A percentile compares a stretch with the other conserved stretches of the same genome.
Evolutionary conservation across 352 stramenopile species (phyloP).

Genomic region (Phytophthora pseudosyringae): DNA sequence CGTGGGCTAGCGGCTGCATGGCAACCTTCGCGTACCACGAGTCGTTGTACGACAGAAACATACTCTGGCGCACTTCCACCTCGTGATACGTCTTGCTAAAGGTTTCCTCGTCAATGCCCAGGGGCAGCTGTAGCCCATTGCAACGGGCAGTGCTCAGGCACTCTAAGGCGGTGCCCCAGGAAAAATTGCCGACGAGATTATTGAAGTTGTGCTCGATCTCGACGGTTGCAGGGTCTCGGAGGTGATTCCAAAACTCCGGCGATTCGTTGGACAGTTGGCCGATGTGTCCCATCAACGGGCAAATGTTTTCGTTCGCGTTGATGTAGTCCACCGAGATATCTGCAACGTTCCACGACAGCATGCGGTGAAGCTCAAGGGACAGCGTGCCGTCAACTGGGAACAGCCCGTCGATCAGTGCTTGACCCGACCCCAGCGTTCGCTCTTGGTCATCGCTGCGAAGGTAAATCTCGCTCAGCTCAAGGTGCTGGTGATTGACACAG

Average conservation of each 20-base stretch:
- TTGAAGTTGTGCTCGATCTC: slow-evolving; percentile 68
- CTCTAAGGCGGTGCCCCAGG: slow-evolving; percentile 79
- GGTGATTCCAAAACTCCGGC: slow-evolving; percentile 58
- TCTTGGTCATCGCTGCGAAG: slow-evolving; percentile 89
- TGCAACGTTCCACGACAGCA: slow-evolving; percentile 80
- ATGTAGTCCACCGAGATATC: slow-evolving; percentile 86
- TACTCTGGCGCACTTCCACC: slow-evolving; percentile 66
- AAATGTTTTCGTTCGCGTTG: slow-evolving; percentile 79
- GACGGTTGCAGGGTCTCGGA: slow-evolving; percentile 49
- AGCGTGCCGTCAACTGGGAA: slow-evolving; percentile 68
- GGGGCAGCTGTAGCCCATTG: slow-evolving; percentile 73
- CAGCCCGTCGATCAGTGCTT: slow-evolving; percentile 79
- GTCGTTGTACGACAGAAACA: slow-evolving; percentile 80
- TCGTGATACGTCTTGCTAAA: slow-evolving; percentile 84
- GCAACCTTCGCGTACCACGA: slow-evolving; percentile 84
- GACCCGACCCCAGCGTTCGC: slow-evolving; percentile 82
- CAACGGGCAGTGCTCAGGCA: slow-evolving; percentile 84
- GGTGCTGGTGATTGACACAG: slow-evolving; percentile 29
- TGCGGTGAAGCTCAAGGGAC: slow-evolving; percentile 57
- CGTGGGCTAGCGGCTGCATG: slow-evolving; percentile 83
- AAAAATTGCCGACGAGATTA: slow-evolving; percentile 77
- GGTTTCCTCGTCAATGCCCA: slow-evolving; percentile 68
- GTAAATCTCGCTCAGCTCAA: slow-evolving; percentile 64
- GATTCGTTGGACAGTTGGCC: slow-evolving; percentile 67
- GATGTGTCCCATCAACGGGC: slow-evolving; percentile 77